A percentile compares a stretch with the other conserved stretches of the same genome.
Conservation (phyloP, 192 early-diverging fungal species). For the Entomortierella parvispora region DNA sequence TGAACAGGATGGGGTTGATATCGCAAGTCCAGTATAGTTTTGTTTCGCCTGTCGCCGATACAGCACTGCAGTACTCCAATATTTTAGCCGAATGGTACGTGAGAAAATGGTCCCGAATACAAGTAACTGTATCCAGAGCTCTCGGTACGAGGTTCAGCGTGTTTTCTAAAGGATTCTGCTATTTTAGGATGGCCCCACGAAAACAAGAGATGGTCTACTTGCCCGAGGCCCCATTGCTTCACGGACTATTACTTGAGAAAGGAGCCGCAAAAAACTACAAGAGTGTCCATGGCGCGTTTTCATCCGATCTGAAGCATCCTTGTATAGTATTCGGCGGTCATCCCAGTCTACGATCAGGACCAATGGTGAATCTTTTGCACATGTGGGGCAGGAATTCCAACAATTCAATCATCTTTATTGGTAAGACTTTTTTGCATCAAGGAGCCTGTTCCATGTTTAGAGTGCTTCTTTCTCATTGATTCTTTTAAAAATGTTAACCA, state of each 20-base stretch:
- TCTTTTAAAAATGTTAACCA: too few relatives aligned
- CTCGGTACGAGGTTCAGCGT: neutral
- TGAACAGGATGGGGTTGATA: slow-evolving; percentile 65
- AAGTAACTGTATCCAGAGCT: neutral
- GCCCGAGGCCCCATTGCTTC: slow-evolving; percentile 66
- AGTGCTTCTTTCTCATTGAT: too few relatives aligned
- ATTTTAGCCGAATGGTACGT: slow-evolving; percentile 87
- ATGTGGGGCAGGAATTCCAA: slow-evolving; percentile 58
- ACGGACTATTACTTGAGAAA: slow-evolving; percentile 60
- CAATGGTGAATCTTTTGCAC: slow-evolving; percentile 53
- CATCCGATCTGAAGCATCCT: slow-evolving; percentile 60
- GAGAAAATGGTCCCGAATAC: neutral
- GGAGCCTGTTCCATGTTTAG: too few relatives aligned
- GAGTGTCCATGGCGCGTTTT: slow-evolving; percentile 46
- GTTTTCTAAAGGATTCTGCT: neutral
- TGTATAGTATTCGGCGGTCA: slow-evolving; percentile 71
- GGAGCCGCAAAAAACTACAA: slow-evolving; percentile 52
- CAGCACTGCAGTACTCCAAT: slow-evolving; percentile 80
- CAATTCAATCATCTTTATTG: slow-evolving; percentile 61
- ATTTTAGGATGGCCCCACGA: slow-evolving; percentile 65
- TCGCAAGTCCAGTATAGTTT: slow-evolving; percentile 72
- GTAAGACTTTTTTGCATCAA: slow-evolving; percentile 20
- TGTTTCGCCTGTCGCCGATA: slow-evolving; percentile 80
- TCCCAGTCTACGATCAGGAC: slow-evolving; percentile 55
- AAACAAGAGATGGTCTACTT: slow-evolving; percentile 75